Evolutionary conservation across 2,329 filamentous ascomycete species (phyloP).

Genomic region (Fusarium sp.): DNA sequence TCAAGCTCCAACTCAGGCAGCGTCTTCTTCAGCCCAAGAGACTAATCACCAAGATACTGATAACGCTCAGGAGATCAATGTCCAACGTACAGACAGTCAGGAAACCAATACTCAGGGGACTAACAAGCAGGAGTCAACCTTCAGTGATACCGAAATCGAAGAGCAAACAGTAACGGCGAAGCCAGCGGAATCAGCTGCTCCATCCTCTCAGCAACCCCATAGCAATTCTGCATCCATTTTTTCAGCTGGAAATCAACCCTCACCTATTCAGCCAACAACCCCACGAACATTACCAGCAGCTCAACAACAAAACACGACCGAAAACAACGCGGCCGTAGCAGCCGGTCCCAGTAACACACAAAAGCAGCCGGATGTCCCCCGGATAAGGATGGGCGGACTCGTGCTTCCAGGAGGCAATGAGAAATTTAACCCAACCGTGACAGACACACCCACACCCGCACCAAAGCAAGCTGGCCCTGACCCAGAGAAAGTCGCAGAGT

Average conservation of each 20-base stretch:
- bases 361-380: not conserved
- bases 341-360: not conserved
- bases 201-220: not conserved
- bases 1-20: not conserved
- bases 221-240: not conserved
- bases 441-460: not conserved
- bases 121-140: not conserved
- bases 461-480: not conserved
- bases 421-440: not conserved
- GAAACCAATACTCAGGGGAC: not conserved
- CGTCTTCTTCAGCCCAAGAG: not conserved
- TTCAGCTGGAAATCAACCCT: not conserved
- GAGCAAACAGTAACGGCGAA: not conserved
- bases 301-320: not conserved
- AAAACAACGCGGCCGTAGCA: not conserved
- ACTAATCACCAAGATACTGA: not conserved
- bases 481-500: not conserved
- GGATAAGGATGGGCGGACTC: constrained; percentile 3
- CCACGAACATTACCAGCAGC: not conserved
- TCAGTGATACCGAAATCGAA: not conserved
- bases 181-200: not conserved
- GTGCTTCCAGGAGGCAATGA: constrained; percentile 31
- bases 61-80: not conserved
- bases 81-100: not conserved
- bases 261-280: not conserved